A percentile compares a stretch with the other conserved stretches of the same genome.
Evolutionary conservation across 2,329 filamentous ascomycete species (phyloP).

Genomic region (Zymoseptoria tritici): DNA sequence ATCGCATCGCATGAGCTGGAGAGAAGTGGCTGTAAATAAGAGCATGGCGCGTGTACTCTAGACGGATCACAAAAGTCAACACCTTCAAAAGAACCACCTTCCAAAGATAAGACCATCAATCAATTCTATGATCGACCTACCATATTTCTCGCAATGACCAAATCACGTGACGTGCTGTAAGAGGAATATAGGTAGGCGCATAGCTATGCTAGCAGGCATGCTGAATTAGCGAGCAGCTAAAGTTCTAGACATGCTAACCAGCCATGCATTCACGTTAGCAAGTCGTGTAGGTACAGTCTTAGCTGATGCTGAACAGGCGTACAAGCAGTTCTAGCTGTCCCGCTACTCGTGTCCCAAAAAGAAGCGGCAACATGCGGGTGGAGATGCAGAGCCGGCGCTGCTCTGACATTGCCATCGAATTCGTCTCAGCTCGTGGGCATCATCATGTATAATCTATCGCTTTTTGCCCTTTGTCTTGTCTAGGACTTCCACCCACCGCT

Average conservation of each 20-base stretch:
- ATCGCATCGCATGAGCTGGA: neutral
- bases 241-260: no score
- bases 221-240: no score
- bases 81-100: neutral
- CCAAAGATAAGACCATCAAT: neutral
- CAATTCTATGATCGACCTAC: neutral
- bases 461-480: constrained; percentile 65
- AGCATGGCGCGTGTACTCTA: constrained; percentile 1
- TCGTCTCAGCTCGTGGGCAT: neutral
- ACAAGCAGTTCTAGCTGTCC: no score
- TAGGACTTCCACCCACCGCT: constrained; percentile 55
- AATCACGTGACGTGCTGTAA: neutral
- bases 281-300: no score
- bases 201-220: no score
- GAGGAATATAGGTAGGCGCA: no score
- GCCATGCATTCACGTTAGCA: no score
- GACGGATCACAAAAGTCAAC: neutral
- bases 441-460: constrained; percentile 8
- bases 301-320: no score
- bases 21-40: neutral
- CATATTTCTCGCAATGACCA: neutral
- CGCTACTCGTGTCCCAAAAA: no score
- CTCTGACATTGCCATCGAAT: no score
- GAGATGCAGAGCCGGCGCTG: no score
- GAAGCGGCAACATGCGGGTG: no score